Base-by-base conservation (phyloP, 1,284 basidiomycete genomes). In the Laetiporus sulphureus region DNA sequence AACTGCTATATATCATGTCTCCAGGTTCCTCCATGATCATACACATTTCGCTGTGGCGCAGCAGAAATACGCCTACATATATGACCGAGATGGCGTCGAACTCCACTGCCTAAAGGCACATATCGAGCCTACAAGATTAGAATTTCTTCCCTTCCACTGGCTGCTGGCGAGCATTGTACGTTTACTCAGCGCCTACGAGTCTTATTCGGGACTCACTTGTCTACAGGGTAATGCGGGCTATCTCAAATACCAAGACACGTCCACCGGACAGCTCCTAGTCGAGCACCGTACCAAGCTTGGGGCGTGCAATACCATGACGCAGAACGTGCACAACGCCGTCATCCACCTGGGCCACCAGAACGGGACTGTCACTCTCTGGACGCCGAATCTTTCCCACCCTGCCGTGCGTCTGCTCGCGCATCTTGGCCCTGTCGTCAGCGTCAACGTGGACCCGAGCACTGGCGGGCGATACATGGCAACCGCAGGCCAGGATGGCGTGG, bases 71-170 rank as follows among this genome's bases (percentile, higher is more conserved):
- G 88, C 88, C 15, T 99, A 90, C 66, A 93, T 99, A 45, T 98
- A 99, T 58, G 96, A 99, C 65, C 77, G 83, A 35, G 81, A 92
- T 51, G 95, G 96, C 13, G 85, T 96, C 19, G 96, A 99, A 63
- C 66, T 99, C 6, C 95, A 99, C 58, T 74, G 79, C 50, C 69
- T 91, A 13, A 84, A 83, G 61, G 69, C 77, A 3, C 94, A 97
- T 58, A 77, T 96, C 44, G 95, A 98, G 59, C 90, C 92, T 1
- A 90, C 89, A 7, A 72, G 86, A 45, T 77, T 99, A 45, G 91
- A 97, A 58, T 99, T 92, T 60, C 69, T 99, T 7, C 93, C 92
- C 0, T 98, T 94, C 56, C 96, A 99, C 61, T 99, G 92, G 82
- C 71, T 99, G 13, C 77, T 99, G 5, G 88, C 82, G 1, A 87